phyloP scores from a whole-genome alignment of 192 early-diverging fungal genomes.

The Backusella morwellensis region DNA sequence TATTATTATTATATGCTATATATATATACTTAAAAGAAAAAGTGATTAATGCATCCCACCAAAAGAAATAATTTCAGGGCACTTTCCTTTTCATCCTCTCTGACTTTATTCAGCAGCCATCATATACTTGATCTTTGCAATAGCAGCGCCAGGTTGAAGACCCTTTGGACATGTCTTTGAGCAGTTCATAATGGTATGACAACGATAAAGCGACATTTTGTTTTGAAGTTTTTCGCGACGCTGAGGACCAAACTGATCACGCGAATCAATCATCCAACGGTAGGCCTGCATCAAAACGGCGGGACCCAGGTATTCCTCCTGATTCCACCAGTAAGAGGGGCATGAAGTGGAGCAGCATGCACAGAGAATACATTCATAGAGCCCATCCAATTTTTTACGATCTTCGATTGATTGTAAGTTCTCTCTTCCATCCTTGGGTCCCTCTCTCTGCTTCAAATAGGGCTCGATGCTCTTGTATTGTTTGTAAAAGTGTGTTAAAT shows the following conservation, averaged over 20 bases:
- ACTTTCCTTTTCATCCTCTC: background rate
- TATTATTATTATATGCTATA: background rate
- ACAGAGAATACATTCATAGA: slow-evolving; percentile 98
- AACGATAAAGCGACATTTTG: slow-evolving; percentile 94
- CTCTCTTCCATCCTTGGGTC: slow-evolving; percentile 66
- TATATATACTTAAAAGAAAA: background rate
- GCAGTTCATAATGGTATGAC: slow-evolving; percentile 99
- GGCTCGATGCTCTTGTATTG: slow-evolving; percentile 98
- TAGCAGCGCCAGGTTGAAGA: slow-evolving; percentile 94
- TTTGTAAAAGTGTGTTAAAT: slow-evolving; percentile 96
- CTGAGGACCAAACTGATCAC: slow-evolving; percentile 88
- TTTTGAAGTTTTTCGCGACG: slow-evolving; percentile 89
- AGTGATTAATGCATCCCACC: background rate
- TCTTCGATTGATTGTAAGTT: slow-evolving; percentile 93
- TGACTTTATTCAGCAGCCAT: slow-evolving; percentile 71
- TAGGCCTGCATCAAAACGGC: slow-evolving; percentile 97
- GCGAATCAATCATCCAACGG: slow-evolving; percentile 97
- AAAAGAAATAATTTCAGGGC: background rate
- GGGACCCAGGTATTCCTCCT: slow-evolving; percentile 91
- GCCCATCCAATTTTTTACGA: slow-evolving; percentile 90
- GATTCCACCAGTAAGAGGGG: slow-evolving; percentile 98
- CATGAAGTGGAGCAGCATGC: slow-evolving; percentile 97
- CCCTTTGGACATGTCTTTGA: slow-evolving; percentile 97
- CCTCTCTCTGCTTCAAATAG: slow-evolving; percentile 87
- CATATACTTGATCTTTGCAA: slow-evolving; percentile 93